These are phyloP conservation scores for Beauveria medogensis DNA, from an alignment of 2,329 filamentous ascomycete genomes.

Conservation along the genomic window DNA sequence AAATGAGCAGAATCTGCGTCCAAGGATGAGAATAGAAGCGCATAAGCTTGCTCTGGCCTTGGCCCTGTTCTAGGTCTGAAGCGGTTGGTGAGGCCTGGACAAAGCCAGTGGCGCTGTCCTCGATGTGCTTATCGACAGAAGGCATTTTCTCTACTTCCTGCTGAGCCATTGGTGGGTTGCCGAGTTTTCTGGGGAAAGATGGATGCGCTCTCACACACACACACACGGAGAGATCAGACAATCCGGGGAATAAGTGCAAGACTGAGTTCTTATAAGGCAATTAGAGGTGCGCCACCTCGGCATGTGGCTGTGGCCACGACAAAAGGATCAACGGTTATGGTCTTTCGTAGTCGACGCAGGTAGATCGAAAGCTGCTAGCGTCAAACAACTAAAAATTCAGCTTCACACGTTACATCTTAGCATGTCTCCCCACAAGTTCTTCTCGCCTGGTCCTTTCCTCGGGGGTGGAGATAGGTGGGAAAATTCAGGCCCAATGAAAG, in stretches of 20 bases:
- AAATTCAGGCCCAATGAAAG: not conserved
- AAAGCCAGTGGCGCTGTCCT: not conserved
- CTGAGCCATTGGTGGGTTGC: slow-evolving; percentile 17
- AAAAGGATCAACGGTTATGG: not conserved
- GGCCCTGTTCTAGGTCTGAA: slow-evolving; percentile 7
- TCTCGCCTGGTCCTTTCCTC: not conserved
- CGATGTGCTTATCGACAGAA: slow-evolving; percentile 5
- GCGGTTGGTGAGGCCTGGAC: not conserved
- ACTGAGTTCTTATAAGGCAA: not conserved
- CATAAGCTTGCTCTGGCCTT: slow-evolving; percentile 15
- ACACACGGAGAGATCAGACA: not conserved
- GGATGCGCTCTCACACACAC: not conserved
- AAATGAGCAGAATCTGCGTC: slow-evolving; percentile 40
- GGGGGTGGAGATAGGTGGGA: not conserved
- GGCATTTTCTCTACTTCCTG: slow-evolving; percentile 19
- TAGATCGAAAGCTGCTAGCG: not conserved
- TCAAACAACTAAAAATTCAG: not conserved
- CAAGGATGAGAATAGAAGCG: slow-evolving; percentile 34
- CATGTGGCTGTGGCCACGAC: not conserved
- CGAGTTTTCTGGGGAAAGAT: not conserved
- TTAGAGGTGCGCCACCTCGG: not conserved
- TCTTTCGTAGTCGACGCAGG: not conserved
- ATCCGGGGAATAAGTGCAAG: not conserved
- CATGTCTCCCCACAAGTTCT: slow-evolving; percentile 2
- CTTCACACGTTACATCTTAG: slow-evolving; percentile 12